Evolutionary conservation across 2,329 filamentous ascomycete genomes (phyloP), one percentile per base, ranked within the genome.

Genomic region (Didymella lethalis): DNA sequence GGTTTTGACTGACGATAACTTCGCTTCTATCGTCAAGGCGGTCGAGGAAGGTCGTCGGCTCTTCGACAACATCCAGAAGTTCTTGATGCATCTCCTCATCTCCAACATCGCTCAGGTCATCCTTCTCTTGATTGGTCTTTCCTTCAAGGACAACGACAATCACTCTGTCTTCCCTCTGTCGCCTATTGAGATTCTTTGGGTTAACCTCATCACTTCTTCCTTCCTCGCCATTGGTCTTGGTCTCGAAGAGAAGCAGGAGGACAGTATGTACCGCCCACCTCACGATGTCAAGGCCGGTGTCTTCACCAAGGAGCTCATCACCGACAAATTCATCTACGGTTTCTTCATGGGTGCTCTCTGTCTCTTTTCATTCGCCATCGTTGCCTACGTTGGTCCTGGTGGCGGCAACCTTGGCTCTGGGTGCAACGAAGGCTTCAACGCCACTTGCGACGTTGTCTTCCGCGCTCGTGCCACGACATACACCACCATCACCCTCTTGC

Each of bases 101-200:
- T 80, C 77, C 54, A 82, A 82, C 61, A 81, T 82, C 58, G 76
- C 80, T 2, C 80, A 82, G 66, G 79, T 81, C 38, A 78, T 81
- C 60, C 76, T 81, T 14, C 78, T 82, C 5, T 71, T 82, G 12
- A 78, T 81, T 45, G 80, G 79, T 38, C 76, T 82, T 31, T 76
- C 79, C 23, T 82, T 81, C 70, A 78, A 81, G 59, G 80, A 82
- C 62, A 64, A 66, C 7, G 70, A 78, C 54, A 75, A 75, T 49
- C 73, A 79, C 54, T 81, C 79, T 11, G 75, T 79, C 47, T 82
- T 81, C 59, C 80, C 80, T 0, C 72, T 82, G 5, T 80, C 79
- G 0, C 80, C 80, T 2, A 76, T 82, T 18, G 79, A 82, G 59
- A 81, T 82, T 50, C 76, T 82, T 23, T 82, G 79, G 77, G 78